Percentiles rank a stretch among this genome's conserved stretches.
Evolutionary conservation across 768 basidiomycete species (phyloP).

Genomic region (Termitomyces sp.): DNA sequence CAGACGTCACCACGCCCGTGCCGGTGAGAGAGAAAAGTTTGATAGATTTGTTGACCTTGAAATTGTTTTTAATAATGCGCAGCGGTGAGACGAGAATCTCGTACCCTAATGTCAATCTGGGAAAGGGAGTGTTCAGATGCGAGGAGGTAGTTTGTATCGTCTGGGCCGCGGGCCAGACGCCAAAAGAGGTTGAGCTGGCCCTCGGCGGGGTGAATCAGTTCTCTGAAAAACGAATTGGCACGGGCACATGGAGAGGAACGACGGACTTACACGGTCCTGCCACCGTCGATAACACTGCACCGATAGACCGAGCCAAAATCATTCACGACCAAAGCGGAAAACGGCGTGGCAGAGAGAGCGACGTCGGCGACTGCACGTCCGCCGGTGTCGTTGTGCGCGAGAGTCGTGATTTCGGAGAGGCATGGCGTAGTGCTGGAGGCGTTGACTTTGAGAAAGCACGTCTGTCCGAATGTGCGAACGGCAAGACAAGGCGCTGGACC

Average conservation of each 20-base stretch:
- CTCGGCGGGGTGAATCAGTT: slow-evolving; percentile 5
- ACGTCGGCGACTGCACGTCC: slow-evolving; percentile 43
- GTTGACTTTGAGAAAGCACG: slow-evolving; percentile 32
- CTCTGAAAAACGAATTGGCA: slow-evolving; percentile 2
- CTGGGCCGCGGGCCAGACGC: slow-evolving; percentile 38
- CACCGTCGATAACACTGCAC: no score
- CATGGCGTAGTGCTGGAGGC: slow-evolving; percentile 9
- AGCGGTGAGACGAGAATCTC: slow-evolving; percentile 11
- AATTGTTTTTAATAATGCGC: not conserved
- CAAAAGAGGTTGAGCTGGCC: slow-evolving; percentile 38
- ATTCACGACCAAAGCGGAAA: slow-evolving; percentile 41
- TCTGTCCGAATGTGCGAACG: slow-evolving; percentile 43
- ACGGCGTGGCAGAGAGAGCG: slow-evolving; percentile 26
- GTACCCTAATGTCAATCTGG: slow-evolving; percentile 55
- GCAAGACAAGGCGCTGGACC: slow-evolving; percentile 26
- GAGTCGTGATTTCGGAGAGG: slow-evolving; percentile 27
- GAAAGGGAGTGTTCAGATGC: slow-evolving; percentile 38
- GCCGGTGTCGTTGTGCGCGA: slow-evolving; percentile 36
- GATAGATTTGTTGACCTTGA: slow-evolving; percentile 23
- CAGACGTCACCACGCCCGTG: slow-evolving; percentile 44
- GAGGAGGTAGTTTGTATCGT: slow-evolving; percentile 35
- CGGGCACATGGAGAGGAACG: no score
- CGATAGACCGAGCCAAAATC: slow-evolving; percentile 47
- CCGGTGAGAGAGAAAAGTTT: slow-evolving; percentile 30
- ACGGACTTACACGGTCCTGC: slow-evolving; percentile 34